Conservation (phyloP, 2,329 filamentous ascomycete species). For the Nothophoma quercina region DNA sequence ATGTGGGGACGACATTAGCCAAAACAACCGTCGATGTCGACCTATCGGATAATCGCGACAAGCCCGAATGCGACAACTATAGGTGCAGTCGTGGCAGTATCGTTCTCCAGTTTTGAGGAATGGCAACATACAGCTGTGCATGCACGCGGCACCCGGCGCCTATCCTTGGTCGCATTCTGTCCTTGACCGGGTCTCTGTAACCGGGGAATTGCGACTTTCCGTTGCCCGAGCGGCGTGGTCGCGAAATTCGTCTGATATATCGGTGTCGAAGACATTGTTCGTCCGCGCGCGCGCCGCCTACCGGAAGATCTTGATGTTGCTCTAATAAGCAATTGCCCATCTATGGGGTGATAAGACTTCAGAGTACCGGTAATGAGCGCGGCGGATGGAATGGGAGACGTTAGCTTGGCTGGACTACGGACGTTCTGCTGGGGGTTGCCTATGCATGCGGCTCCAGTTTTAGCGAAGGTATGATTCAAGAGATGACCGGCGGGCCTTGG, state of each 20-base stretch:
- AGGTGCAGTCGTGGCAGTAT: neutral
- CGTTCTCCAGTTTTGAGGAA: neutral
- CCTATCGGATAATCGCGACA: conserved; percentile 6
- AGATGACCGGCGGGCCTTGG: conserved; percentile 13
- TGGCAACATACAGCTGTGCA: conserved; percentile 37
- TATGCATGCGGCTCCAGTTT: conserved; percentile 20
- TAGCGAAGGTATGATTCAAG: conserved; percentile 14
- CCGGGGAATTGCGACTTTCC: conserved; percentile 45
- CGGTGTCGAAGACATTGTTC: conserved; percentile 22
- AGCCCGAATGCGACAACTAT: neutral
- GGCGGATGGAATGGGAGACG: conserved; percentile 8
- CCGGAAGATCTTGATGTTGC: conserved; percentile 8
- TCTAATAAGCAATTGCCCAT: neutral
- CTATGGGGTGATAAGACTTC: neutral
- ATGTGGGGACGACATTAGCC: conserved; percentile 22
- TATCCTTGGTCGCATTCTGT: conserved; percentile 27
- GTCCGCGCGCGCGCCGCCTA: conserved; percentile 3
- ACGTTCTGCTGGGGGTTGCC: conserved; percentile 4
- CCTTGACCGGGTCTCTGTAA: conserved; percentile 28
- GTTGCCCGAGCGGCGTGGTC: conserved; percentile 18
- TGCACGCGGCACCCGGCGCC: conserved; percentile 37
- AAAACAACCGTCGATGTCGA: conserved; percentile 1
- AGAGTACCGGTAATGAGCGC: conserved; percentile 1
- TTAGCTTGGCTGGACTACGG: conserved; percentile 1
- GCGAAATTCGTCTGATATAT: conserved; percentile 14